Evolutionary conservation across 176 grass and related monocot species (phyloP), one percentile per base, ranked within the genome.

Genomic region (Triticum dicoccoides): DNA sequence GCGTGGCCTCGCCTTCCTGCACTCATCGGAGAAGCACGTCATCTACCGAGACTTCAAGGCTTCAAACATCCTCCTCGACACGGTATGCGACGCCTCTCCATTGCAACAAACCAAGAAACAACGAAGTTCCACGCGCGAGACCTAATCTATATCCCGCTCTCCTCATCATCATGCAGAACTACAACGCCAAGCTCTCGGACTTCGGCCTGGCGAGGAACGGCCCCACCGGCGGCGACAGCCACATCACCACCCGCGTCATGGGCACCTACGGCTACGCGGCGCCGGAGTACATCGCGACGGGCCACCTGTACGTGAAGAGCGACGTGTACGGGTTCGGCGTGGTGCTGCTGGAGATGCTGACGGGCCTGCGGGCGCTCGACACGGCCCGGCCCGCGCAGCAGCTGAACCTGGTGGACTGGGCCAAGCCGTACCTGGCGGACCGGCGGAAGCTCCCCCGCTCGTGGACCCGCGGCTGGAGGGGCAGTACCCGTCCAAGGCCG

Each of bases 21-120:
- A 95, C 82, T 77, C 91, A 13, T 89, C 93, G 51, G 93, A 95
- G 68, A 92, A 87, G 73, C 90, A 92, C 4, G 77, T 95, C 21
- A 95, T 95, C 39, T 95, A 95, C 13, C 78, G 93, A 2, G 93
- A 95, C 79, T 95, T 95, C 82, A 95, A 95, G 80, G 88, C 90
- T 24, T 92, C 93, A 0, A 95, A 95, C 49, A 92, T 95, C 42
- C 93, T 95, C 24, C 93, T 95, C 33, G 93, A 95, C 78, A 90
- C 88, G 85, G 93, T 95, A 73, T 21, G 59, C 17, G 29, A 56
- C 6, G 54, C 54, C 18, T 17, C 49, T n/a, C 3, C 17, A 1
- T 7, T n/a, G 11, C 49, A 52, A 21, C 1, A 45, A 1, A 20
- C 52, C 52, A 56, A 18, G 17, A 56, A 56, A 56, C 5, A 0